phyloP scores from a whole-genome alignment of 2,329 filamentous ascomycete genomes.

The Calonectria hawksworthii region DNA sequence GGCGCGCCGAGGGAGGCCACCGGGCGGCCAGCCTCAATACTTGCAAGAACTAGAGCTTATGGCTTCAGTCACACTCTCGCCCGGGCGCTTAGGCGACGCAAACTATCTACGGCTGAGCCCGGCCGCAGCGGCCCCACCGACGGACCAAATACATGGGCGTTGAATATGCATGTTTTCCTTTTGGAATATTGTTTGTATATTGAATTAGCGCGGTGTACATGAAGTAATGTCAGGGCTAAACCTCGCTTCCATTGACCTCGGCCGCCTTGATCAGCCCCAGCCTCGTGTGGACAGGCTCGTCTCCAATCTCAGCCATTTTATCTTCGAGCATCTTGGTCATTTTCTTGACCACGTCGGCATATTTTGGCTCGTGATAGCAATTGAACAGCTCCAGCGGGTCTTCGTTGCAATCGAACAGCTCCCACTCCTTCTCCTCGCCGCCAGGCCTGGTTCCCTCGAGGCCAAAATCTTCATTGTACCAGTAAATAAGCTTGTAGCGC shows the following conservation, averaged over 20 bases:
- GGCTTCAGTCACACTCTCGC: neutral
- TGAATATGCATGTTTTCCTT: neutral
- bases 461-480: conserved; percentile 66
- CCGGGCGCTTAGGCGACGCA: neutral
- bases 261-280: neutral
- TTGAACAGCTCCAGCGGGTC: conserved; percentile 65
- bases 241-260: neutral
- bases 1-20: neutral
- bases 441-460: conserved; percentile 59
- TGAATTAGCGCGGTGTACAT: neutral
- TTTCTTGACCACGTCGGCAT: conserved; percentile 51
- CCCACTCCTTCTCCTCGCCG: conserved; percentile 63
- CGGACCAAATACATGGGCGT: neutral
- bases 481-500: conserved; percentile 70
- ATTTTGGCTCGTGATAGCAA: conserved; percentile 54
- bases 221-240: neutral
- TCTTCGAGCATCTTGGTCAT: conserved; percentile 59
- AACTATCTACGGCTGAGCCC: neutral
- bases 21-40: neutral
- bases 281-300: conserved; percentile 53
- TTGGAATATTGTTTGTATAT: neutral
- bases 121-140: neutral
- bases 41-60: neutral
- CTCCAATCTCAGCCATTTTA: conserved; percentile 67
- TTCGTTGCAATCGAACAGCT: conserved; percentile 65